Conservation (phyloP, 2,329 filamentous ascomycete genomes). For the Pochonia chlamydosporia region DNA sequence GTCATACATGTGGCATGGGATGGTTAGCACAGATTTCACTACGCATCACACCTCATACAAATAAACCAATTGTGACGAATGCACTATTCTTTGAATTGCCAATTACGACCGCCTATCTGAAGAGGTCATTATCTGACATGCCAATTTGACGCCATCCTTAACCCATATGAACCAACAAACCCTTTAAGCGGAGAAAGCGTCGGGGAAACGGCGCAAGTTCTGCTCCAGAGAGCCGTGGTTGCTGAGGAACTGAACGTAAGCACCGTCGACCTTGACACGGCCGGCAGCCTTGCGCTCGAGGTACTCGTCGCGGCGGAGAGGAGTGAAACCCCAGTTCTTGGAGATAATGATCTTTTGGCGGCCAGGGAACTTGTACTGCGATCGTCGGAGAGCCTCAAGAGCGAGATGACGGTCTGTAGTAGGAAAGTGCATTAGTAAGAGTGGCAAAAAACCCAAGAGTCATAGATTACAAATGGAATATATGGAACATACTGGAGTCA, state of each 20-base stretch:
- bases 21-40: too few relatives aligned
- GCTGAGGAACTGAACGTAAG: conserved; percentile 98
- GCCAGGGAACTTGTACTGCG: conserved; percentile 99
- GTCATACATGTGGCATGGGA: too few relatives aligned
- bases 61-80: conserved; percentile 1
- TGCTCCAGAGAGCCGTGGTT: conserved; percentile 81
- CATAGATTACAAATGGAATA: neutral
- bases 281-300: conserved; percentile 90
- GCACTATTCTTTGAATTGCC: conserved; percentile 25
- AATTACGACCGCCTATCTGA: conserved; percentile 25
- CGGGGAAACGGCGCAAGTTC: conserved; percentile 94
- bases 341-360: conserved; percentile 99
- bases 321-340: conserved; percentile 99
- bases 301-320: conserved; percentile 96
- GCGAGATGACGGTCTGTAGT: conserved; percentile 76
- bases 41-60: neutral
- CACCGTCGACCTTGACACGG: conserved; percentile 93
- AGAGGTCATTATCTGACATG: conserved; percentile 34
- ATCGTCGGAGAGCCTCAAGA: conserved; percentile 97
- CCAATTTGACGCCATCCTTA: conserved; percentile 40
- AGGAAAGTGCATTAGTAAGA: conserved; percentile 15
- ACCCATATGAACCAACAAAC: conserved; percentile 31
- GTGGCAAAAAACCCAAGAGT: neutral
- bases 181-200: conserved; percentile 67
- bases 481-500: conserved; percentile 68